These are phyloP conservation scores for Funneliformis geosporum DNA, from an alignment of 192 early-diverging fungal genomes.

Conservation along the genomic window DNA sequence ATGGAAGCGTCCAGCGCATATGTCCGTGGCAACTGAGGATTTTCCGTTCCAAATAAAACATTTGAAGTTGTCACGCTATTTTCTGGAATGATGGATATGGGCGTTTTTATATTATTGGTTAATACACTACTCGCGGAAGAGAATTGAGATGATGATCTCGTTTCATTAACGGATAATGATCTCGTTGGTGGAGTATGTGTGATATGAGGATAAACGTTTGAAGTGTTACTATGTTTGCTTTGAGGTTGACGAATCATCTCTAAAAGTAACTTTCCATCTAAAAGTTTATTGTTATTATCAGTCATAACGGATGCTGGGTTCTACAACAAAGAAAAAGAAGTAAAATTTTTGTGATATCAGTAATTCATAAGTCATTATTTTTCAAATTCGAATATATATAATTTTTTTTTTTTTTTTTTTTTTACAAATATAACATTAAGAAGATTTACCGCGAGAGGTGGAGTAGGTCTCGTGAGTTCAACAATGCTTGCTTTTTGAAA, in stretches of 20 bases:
- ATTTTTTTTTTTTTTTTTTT: too few species aligned
- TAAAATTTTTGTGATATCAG: background rate
- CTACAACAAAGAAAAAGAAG: background rate
- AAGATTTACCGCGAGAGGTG: background rate
- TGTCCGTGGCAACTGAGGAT: background rate
- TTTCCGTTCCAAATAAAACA: background rate
- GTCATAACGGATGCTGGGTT: background rate
- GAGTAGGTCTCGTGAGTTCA: background rate
- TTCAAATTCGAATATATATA: background rate
- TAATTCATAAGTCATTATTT: background rate
- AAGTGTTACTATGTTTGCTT: background rate
- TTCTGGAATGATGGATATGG: background rate
- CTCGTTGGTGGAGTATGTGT: background rate
- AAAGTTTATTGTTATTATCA: background rate
- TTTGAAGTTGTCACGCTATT: background rate
- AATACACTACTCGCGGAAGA: too few species aligned
- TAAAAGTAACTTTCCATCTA: conserved; percentile 27
- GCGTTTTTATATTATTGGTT: too few species aligned
- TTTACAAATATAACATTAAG: background rate
- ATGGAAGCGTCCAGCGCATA: conserved; percentile 13
- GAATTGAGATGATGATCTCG: background rate
- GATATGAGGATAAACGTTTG: background rate
- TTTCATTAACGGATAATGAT: background rate
- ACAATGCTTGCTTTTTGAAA: background rate
- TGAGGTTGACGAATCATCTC: conserved; percentile 10